Conservation (phyloP, 139 green algal species). For the Monoraphidium neglectum region DNA sequence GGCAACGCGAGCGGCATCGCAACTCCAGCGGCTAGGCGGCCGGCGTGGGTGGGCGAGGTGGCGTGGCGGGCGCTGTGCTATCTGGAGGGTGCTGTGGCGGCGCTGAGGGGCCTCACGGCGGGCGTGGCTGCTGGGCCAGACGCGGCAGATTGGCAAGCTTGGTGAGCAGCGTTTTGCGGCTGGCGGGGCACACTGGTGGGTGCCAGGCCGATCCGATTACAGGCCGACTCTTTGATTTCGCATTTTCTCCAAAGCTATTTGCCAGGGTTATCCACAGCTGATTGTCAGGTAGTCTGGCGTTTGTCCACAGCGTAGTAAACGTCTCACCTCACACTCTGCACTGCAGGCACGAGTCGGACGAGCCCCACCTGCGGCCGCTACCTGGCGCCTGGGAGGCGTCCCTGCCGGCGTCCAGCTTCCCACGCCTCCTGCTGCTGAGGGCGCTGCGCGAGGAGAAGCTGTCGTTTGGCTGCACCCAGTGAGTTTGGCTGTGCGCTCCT, state of each 20-base stretch:
- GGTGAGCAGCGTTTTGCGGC: constrained; percentile 9
- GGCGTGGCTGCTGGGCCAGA: constrained; percentile 19
- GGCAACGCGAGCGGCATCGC: background rate
- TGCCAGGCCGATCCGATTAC: too few species aligned
- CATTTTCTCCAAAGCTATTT: too few species aligned
- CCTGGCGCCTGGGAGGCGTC: constrained; percentile 50
- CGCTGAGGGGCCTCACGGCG: constrained; percentile 44
- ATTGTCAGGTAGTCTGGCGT: too few species aligned
- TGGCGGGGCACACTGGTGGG: too few species aligned
- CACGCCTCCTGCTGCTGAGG: constrained; percentile 68
- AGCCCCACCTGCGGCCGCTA: constrained; percentile 57
- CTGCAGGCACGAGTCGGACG: constrained; percentile 15
- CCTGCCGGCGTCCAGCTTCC: constrained; percentile 44
- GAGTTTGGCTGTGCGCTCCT: too few species aligned
- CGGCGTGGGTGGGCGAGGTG: constrained; percentile 21
- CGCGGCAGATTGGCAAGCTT: constrained; percentile 39
- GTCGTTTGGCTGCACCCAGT: constrained; percentile 40
- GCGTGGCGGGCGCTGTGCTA: constrained; percentile 20
- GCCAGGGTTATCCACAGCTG: too few species aligned
- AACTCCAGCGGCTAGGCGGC: background rate
- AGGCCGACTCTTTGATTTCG: too few species aligned
- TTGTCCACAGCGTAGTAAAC: too few species aligned
- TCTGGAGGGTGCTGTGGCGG: constrained; percentile 31
- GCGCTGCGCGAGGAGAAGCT: constrained; percentile 79
- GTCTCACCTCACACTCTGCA: too few species aligned